phyloP scores from a whole-genome alignment of 192 early-diverging fungal species.

The Powellomyces hirtus region DNA sequence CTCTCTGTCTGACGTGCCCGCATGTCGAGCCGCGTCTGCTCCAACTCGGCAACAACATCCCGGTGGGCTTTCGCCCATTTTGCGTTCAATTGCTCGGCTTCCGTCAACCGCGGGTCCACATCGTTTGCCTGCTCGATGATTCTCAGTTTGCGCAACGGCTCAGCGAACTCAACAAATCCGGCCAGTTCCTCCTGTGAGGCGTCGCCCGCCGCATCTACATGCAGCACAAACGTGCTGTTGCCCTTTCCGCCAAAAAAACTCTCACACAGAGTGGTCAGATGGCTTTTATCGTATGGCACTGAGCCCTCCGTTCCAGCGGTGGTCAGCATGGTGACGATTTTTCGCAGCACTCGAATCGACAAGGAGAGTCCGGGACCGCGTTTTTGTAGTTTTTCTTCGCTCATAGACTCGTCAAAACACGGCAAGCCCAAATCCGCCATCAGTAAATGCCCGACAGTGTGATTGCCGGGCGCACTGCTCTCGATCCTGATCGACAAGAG shows the following conservation, averaged over 20 bases:
- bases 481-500: constrained; percentile 6
- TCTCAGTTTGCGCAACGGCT: constrained; percentile 9
- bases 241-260: background rate
- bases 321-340: constrained; percentile 2
- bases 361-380: background rate
- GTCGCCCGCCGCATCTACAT: background rate
- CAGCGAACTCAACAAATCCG: constrained; percentile 7
- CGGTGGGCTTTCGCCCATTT: background rate
- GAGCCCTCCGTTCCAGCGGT: constrained; percentile 6
- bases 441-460: constrained; percentile 4
- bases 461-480: background rate
- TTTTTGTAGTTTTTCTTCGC: background rate
- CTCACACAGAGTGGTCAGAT: background rate
- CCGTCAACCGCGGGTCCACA: constrained; percentile 4
- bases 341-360: constrained; percentile 9
- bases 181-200: background rate
- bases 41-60: background rate
- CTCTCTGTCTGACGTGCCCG: background rate
- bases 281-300: constrained; percentile 2
- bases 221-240: background rate
- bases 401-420: background rate
- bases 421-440: constrained; percentile 6
- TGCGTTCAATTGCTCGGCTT: background rate
- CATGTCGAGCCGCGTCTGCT: background rate
- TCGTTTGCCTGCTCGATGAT: background rate